Base-by-base conservation (phyloP, 2,329 filamentous ascomycete species). In the Pseudocercospora fijiensis region DNA sequence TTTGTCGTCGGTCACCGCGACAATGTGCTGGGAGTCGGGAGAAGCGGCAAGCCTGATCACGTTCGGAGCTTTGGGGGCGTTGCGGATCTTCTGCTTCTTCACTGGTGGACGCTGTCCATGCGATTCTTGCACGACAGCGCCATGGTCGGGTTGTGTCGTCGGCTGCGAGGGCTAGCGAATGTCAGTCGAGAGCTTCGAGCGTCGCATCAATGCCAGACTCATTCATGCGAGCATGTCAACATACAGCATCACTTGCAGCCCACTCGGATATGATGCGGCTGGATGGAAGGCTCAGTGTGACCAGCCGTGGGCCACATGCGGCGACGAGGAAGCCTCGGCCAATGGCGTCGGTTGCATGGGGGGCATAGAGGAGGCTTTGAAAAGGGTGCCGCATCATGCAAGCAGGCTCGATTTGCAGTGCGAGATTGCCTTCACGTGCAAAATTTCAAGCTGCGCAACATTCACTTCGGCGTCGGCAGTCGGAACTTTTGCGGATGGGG, bases 1-100 rank as follows among this genome's bases (percentile, higher is more conserved):
- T 80, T 99, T 99, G 81, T 98, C 95, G 72, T 96, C 91, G 8
- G 92, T 96, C 28, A 96, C 86, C 22, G 87, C 90, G 47, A 96
- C 80, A 20, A 96, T 76, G 78, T 96, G 82, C 47, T 84, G 82
- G 13, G 88, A 86, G 68, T 90, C 82, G 13, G 81, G 76, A 0
- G 91, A 89, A 27, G 85, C 78, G 22, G 85, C 81, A 67, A 97
- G 75, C 66, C 89, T 85, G 63, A 88, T 89, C 60, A 97, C 85
- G 71, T 89, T 87, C 4, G 88, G 84, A 64, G 81, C 76, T 27
- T 70, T 80, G 79, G 68, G 47, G 53, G n/a, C 28, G 18, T 77
- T 76, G 55, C 24, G 55, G 5, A 66, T 72, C 65, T 73, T 75
- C 49, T 73, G 70, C 65, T 72, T 74, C 67, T 75, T 75, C 8